Conservation (phyloP, 2,329 filamentous ascomycete genomes). For the Trichoderma citrinoviride region DNA sequence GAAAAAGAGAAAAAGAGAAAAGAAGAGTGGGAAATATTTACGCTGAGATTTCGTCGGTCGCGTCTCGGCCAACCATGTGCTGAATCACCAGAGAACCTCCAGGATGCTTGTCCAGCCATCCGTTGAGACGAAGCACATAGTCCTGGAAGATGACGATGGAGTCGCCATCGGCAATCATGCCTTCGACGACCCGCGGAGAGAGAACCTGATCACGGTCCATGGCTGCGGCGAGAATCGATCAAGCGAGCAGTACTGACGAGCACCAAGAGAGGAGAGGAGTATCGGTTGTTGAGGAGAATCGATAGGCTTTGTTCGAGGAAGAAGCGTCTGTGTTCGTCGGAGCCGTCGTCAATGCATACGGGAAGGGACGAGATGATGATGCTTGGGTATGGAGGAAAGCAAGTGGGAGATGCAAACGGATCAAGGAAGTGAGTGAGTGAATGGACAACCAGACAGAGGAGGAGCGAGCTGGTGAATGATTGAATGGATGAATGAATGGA, state of each 20-base stretch:
- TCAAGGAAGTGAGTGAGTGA: not conserved
- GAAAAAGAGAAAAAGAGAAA: not conserved
- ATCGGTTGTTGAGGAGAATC: not conserved
- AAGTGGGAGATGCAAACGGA: not conserved
- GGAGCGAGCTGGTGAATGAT: not conserved
- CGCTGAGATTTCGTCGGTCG: slow-evolving; percentile 91
- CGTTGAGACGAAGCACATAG: slow-evolving; percentile 80
- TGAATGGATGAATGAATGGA: no score
- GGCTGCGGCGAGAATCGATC: not conserved
- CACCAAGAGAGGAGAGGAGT: not conserved
- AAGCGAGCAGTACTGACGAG: not conserved
- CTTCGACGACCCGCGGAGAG: slow-evolving; percentile 47
- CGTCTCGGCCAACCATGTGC: slow-evolving; percentile 92
- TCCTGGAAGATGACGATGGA: slow-evolving; percentile 78
- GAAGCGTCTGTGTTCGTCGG: not conserved
- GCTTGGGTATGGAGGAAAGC: not conserved
- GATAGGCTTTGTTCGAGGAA: not conserved
- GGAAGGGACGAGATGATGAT: no score
- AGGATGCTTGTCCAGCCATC: slow-evolving; percentile 86
- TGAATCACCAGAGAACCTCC: slow-evolving; percentile 87
- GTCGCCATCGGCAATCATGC: slow-evolving; percentile 76
- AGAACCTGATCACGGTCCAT: slow-evolving; percentile 19
- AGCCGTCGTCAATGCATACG: no score
- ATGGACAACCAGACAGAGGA: not conserved
- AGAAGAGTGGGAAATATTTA: slow-evolving; percentile 42